phyloP scores from a whole-genome alignment of 2,329 filamentous ascomycete genomes.

The Cladosporium sp. region DNA sequence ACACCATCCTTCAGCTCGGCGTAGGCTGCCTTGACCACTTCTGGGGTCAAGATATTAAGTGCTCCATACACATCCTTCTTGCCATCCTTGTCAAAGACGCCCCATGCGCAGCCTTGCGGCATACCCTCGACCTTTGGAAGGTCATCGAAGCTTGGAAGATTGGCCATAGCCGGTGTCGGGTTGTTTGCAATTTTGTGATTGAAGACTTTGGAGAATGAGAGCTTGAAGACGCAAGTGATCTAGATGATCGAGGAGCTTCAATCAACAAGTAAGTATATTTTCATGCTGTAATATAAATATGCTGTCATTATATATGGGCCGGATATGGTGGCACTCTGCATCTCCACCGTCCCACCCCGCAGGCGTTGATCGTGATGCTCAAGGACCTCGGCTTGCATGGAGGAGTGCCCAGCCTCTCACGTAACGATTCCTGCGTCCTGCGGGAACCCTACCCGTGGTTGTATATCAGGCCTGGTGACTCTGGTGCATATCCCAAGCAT shows the following conservation, averaged over 20 bases:
- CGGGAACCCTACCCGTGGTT: not conserved
- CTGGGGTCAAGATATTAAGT: conserved; percentile 50
- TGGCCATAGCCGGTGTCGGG: conserved; percentile 27
- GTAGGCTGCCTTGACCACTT: conserved; percentile 46
- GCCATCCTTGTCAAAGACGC: conserved; percentile 48
- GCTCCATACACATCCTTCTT: conserved; percentile 48
- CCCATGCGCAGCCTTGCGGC: conserved; percentile 47
- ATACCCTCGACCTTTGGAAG: conserved; percentile 46
- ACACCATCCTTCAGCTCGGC: conserved; percentile 46
- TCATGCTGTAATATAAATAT: not conserved
- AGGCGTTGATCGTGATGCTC: not conserved
- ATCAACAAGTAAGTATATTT: not conserved
- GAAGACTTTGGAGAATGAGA: not conserved
- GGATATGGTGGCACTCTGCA: not conserved
- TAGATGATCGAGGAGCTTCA: not conserved
- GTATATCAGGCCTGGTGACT: not conserved
- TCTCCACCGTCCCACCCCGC: conserved; percentile 1
- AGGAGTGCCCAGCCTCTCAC: conserved; percentile 8
- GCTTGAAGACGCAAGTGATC: not conserved
- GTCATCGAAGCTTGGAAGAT: conserved; percentile 44
- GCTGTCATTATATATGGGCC: conserved; percentile 2
- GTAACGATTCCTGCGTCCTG: not conserved
- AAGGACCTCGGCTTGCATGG: conserved; percentile 13
- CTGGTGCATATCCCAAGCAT: not conserved
- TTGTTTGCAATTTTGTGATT: not conserved